Evolutionary conservation across 305 asterid genomes (phyloP).

Genomic region (Fraxinus velutina): DNA sequence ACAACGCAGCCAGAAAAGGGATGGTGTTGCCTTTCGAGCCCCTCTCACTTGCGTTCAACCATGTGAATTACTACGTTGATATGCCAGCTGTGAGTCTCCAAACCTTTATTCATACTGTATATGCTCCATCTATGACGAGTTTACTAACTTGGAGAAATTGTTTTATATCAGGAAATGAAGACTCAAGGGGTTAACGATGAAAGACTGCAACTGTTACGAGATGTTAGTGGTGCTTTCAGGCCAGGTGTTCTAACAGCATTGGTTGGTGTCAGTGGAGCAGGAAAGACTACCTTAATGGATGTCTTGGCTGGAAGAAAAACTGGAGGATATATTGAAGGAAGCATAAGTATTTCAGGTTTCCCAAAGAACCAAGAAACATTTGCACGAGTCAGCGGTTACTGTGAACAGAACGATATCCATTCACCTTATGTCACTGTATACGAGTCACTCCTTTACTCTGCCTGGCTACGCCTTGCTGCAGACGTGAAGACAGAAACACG

Average conservation of each 20-base stretch:
- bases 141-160: conserved; percentile 15
- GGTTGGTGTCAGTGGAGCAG: conserved; percentile 92
- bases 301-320: conserved; percentile 87
- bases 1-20: conserved; percentile 45
- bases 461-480: conserved; percentile 79
- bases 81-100: conserved; percentile 73
- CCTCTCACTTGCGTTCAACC: conserved; percentile 71
- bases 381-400: conserved; percentile 86
- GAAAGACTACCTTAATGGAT: conserved; percentile 91
- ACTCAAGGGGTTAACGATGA: conserved; percentile 56
- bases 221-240: conserved; percentile 79
- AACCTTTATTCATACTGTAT: neutral
- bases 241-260: conserved; percentile 81
- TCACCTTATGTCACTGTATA: conserved; percentile 79
- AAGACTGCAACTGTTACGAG: conserved; percentile 60
- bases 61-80: conserved; percentile 70
- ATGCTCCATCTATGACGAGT: neutral
- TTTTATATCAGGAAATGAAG: conserved; percentile 66
- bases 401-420: conserved; percentile 86
- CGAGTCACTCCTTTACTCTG: conserved; percentile 80
- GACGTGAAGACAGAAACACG: conserved; percentile 63
- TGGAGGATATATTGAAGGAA: conserved; percentile 75
- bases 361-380: conserved; percentile 77
- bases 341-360: conserved; percentile 69
- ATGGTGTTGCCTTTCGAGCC: conserved; percentile 82